These are phyloP conservation scores for Daldinia sp. DNA, from an alignment of 2,329 filamentous ascomycete species.

Conservation along the genomic window DNA sequence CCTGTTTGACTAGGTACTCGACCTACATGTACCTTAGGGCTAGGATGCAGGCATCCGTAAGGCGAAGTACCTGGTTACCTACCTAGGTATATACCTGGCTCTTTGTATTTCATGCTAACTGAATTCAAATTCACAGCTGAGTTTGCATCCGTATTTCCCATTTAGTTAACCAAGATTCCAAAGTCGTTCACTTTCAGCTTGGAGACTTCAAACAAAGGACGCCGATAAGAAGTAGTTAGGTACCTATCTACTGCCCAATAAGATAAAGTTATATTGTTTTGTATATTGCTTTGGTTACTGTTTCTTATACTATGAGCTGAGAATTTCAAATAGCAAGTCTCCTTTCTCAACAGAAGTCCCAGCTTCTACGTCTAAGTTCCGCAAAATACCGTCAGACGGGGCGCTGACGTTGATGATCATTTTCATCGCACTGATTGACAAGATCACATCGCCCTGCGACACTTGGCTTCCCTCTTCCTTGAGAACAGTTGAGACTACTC, in stretches of 20 bases:
- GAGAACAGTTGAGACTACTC: not conserved
- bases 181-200: not conserved
- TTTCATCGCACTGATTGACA: constrained; percentile 1
- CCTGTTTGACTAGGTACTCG: not conserved
- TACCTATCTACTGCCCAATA: not conserved
- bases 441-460: not conserved
- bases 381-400: not conserved
- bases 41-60: too few species aligned
- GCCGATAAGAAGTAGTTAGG: too few species aligned
- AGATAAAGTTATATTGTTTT: not conserved
- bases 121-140: too few species aligned
- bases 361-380: constrained; percentile 3
- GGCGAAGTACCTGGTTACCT: too few species aligned
- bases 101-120: too few species aligned
- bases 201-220: too few species aligned
- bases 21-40: not conserved
- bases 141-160: not conserved
- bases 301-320: not conserved
- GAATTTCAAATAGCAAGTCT: not conserved
- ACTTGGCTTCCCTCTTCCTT: constrained; percentile 4
- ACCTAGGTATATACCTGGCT: too few species aligned
- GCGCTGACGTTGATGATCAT: constrained; percentile 7
- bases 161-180: not conserved
- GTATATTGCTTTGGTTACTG: not conserved
- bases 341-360: not conserved